Conservation (phyloP, 495 filamentous ascomycete species). For the Hypoxylon intermedium region DNA sequence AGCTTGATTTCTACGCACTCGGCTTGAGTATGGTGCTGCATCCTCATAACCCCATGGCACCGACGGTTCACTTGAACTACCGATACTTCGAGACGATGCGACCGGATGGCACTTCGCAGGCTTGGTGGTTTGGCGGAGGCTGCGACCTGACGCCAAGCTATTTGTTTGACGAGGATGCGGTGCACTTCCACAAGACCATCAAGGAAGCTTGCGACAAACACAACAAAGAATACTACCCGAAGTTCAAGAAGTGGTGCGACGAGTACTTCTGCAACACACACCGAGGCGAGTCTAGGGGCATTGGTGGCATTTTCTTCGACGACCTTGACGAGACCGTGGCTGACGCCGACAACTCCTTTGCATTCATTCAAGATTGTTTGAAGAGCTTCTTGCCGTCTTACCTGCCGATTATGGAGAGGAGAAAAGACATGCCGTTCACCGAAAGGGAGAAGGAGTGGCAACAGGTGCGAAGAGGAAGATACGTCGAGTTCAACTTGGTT, state of each 20-base stretch:
- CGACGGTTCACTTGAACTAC: constrained; percentile 98
- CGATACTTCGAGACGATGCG: constrained; percentile 97
- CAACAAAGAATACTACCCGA: constrained; percentile 88
- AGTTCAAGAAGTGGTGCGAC: constrained; percentile 98
- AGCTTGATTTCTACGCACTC: constrained; percentile 93
- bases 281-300: constrained; percentile 83
- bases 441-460: constrained; percentile 93
- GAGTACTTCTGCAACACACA: constrained; percentile 95
- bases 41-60: constrained; percentile 93
- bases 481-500: constrained; percentile 98
- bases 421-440: constrained; percentile 91
- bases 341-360: constrained; percentile 88
- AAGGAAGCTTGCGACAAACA: constrained; percentile 95
- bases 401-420: constrained; percentile 80
- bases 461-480: constrained; percentile 87
- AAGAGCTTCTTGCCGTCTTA: constrained; percentile 91
- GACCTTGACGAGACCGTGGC: constrained; percentile 83
- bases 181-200: constrained; percentile 93
- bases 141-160: constrained; percentile 93
- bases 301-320: constrained; percentile 99
- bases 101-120: constrained; percentile 70
- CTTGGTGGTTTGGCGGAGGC: constrained; percentile 98
- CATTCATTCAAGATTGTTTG: constrained; percentile 86
- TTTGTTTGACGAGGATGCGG: constrained; percentile 94
- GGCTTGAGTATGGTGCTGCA: constrained; percentile 92